Conservation (phyloP, 2,329 filamentous ascomycete genomes). For the Lasiodiplodia theobromae region DNA sequence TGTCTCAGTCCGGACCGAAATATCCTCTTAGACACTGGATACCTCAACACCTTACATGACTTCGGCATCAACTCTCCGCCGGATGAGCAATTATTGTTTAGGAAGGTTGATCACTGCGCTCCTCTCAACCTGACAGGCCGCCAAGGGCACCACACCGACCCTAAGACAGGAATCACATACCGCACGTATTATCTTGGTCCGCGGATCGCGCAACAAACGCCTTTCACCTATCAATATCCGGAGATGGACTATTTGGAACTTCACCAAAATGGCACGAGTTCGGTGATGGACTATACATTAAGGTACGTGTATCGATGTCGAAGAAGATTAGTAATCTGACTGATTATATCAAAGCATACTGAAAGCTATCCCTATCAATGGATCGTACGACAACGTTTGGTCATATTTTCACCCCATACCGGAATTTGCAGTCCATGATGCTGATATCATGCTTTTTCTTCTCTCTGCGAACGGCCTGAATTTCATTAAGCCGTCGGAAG, state of each 20-base stretch:
- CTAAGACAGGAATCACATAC: neutral
- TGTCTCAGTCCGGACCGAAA: slow-evolving; percentile 31
- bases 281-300: neutral
- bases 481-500: neutral
- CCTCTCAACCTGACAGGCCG: neutral
- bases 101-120: neutral
- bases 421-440: neutral
- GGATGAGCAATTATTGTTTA: slow-evolving; percentile 25
- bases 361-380: neutral
- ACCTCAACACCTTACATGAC: slow-evolving; percentile 34
- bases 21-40: slow-evolving; percentile 34
- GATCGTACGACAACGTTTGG: neutral
- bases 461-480: neutral
- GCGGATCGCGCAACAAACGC: too few relatives aligned
- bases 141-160: neutral
- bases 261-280: neutral
- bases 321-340: neutral
- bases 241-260: neutral
- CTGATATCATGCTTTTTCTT: neutral
- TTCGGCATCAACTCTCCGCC: slow-evolving; percentile 36
- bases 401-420: neutral
- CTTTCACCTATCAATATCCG: neutral
- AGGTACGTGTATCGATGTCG: neutral
- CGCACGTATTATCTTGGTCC: neutral
- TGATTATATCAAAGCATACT: neutral